phyloP scores from a whole-genome alignment of 805 yeast genomes.

The Scheffersomyces coipomensis region DNA sequence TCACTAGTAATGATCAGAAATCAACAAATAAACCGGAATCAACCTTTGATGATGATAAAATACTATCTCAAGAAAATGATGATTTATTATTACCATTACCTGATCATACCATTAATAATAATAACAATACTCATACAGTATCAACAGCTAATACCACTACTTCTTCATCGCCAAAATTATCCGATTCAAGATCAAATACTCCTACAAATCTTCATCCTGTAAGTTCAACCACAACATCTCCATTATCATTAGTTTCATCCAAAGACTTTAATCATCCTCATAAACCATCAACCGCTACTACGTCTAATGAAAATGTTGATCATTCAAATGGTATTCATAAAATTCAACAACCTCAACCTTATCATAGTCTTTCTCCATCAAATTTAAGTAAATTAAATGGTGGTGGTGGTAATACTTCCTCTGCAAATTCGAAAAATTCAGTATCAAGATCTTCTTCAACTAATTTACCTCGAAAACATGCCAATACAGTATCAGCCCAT shows the following conservation, averaged over 20 bases:
- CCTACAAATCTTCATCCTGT: constrained; percentile 1
- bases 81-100: constrained; percentile 12
- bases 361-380: background rate
- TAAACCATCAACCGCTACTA: constrained; percentile 2
- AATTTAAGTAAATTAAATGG: background rate
- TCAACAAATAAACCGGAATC: background rate
- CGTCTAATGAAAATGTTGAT: background rate
- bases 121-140: background rate
- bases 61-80: constrained; percentile 8
- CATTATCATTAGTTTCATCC: constrained; percentile 5
- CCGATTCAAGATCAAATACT: constrained; percentile 1
- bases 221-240: constrained; percentile 3
- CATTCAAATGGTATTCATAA: background rate
- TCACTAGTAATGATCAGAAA: background rate
- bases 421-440: background rate
- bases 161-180: constrained; percentile 4
- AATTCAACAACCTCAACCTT: background rate
- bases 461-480: constrained; percentile 2
- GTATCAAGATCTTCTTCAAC: background rate
- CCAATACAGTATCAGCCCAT: background rate
- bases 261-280: constrained; percentile 7
- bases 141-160: background rate
- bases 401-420: background rate
- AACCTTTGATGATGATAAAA: background rate
- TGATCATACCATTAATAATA: background rate